Conservation (phyloP, 2,329 filamentous ascomycete species). For the Phyllosticta capitalensis region DNA sequence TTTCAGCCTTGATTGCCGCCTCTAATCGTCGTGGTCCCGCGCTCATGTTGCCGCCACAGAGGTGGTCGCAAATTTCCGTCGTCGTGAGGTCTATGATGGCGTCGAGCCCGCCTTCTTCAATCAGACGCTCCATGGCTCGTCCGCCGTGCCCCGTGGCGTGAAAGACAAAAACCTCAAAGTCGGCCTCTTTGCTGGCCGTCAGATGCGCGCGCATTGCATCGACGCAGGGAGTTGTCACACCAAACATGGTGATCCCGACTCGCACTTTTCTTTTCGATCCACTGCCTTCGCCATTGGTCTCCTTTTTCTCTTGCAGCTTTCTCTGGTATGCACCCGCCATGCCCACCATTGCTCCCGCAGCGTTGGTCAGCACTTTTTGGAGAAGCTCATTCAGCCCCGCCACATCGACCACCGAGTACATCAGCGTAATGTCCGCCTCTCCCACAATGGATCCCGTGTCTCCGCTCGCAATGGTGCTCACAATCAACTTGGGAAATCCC, state of each 20-base stretch:
- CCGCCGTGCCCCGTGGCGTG: slow-evolving; percentile 63
- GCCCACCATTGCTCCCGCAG: slow-evolving; percentile 50
- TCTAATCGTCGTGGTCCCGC: slow-evolving; percentile 49
- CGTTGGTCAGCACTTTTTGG: slow-evolving; percentile 50
- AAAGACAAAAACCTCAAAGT: slow-evolving; percentile 53
- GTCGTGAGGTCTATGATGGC: slow-evolving; percentile 63
- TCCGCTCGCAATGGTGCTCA: slow-evolving; percentile 60
- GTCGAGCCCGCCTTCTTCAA: slow-evolving; percentile 49
- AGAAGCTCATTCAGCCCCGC: slow-evolving; percentile 55
- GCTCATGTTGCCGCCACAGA: slow-evolving; percentile 54
- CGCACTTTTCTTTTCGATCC: slow-evolving; percentile 28
- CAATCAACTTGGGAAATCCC: slow-evolving; percentile 60
- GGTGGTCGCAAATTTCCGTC: slow-evolving; percentile 56
- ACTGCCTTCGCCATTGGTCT: neutral
- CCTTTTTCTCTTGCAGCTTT: neutral
- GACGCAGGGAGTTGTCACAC: slow-evolving; percentile 60
- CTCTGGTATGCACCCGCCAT: slow-evolving; percentile 43
- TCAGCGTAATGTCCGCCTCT: slow-evolving; percentile 59
- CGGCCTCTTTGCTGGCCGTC: slow-evolving; percentile 28
- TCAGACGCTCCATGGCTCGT: slow-evolving; percentile 57
- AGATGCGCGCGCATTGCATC: slow-evolving; percentile 47
- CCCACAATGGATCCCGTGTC: slow-evolving; percentile 56
- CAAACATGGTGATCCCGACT: slow-evolving; percentile 64
- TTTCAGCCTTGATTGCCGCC: slow-evolving; percentile 46
- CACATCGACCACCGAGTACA: slow-evolving; percentile 64